Evolutionary conservation across 441 rosid species (phyloP).

Genomic region (Mallotus repandus): DNA sequence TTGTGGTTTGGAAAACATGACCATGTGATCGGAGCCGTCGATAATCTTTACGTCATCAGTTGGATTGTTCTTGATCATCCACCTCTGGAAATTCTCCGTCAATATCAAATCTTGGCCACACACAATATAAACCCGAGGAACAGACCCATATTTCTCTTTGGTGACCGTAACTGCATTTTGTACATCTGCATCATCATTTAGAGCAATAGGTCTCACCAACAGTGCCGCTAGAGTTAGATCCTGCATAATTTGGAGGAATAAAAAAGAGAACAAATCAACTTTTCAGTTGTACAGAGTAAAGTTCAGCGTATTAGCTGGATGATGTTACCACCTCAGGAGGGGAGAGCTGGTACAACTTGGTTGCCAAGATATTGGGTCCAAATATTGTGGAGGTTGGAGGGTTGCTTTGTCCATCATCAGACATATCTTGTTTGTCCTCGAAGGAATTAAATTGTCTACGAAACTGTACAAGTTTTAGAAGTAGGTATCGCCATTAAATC

Average conservation of each 20-base stretch:
- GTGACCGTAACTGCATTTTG: slow-evolving; percentile 17
- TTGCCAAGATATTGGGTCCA: slow-evolving; percentile 21
- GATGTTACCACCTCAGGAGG: slow-evolving; percentile 29
- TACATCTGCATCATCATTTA: not conserved
- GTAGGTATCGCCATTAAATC: not conserved
- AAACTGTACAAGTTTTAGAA: not conserved
- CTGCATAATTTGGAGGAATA: slow-evolving; percentile 4
- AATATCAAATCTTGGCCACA: slow-evolving; percentile 28
- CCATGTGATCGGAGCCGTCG: slow-evolving; percentile 37
- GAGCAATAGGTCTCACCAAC: slow-evolving; percentile 23
- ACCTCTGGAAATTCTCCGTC: slow-evolving; percentile 25
- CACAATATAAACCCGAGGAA: slow-evolving; percentile 28
- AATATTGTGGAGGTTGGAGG: slow-evolving; percentile 11
- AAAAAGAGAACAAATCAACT: not conserved
- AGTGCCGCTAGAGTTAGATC: slow-evolving; percentile 29
- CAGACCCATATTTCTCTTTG: slow-evolving; percentile 27
- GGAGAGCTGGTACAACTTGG: slow-evolving; percentile 39
- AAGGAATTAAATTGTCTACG: not conserved
- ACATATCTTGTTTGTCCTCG: slow-evolving; percentile 18
- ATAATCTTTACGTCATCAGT: slow-evolving; percentile 29
- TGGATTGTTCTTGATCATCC: slow-evolving; percentile 36
- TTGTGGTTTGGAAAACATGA: slow-evolving; percentile 36
- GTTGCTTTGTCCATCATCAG: slow-evolving; percentile 20
- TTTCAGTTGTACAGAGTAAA: not conserved
- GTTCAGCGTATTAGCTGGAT: not conserved